Percentiles rank a stretch among this genome's conserved stretches.
Conservation (phyloP, 1,284 basidiomycete genomes). For the Melampsora americana region DNA sequence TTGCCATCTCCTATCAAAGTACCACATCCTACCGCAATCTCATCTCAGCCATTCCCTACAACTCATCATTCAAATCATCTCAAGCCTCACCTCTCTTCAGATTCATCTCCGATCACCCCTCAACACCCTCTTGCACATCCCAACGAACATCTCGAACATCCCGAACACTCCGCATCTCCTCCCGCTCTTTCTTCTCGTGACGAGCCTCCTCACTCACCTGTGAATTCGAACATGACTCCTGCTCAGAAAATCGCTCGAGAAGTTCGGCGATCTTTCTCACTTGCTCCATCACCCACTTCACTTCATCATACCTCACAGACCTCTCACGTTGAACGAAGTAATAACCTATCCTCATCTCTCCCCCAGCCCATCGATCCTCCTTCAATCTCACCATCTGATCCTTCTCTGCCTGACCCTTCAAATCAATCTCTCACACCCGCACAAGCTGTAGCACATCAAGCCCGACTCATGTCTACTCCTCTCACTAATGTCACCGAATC, state of each 20-base stretch:
- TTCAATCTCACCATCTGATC: background rate
- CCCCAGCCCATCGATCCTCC: constrained; percentile 2
- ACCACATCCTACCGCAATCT: background rate
- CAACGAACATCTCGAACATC: background rate
- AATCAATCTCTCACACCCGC: constrained; percentile 28
- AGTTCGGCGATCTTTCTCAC: constrained; percentile 41
- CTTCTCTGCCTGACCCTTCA: background rate
- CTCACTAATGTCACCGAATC: background rate
- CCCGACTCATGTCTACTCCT: constrained; percentile 19
- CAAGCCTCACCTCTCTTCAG: background rate
- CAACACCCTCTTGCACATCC: background rate
- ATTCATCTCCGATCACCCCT: background rate
- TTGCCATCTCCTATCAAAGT: background rate
- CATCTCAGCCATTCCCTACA: constrained; percentile 3
- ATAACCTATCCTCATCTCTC: background rate
- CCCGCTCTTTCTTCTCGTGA: background rate
- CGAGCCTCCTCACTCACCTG: background rate
- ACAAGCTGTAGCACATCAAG: constrained; percentile 23
- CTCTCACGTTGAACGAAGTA: background rate
- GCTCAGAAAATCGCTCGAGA: constrained; percentile 45
- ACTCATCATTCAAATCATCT: background rate
- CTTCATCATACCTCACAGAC: background rate
- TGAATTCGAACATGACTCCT: constrained; percentile 28
- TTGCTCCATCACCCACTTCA: constrained; percentile 9
- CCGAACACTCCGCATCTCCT: background rate